These are phyloP conservation scores for Hippophae gyantsensis DNA, from an alignment of 306 rosid species.

Conservation along the genomic window DNA sequence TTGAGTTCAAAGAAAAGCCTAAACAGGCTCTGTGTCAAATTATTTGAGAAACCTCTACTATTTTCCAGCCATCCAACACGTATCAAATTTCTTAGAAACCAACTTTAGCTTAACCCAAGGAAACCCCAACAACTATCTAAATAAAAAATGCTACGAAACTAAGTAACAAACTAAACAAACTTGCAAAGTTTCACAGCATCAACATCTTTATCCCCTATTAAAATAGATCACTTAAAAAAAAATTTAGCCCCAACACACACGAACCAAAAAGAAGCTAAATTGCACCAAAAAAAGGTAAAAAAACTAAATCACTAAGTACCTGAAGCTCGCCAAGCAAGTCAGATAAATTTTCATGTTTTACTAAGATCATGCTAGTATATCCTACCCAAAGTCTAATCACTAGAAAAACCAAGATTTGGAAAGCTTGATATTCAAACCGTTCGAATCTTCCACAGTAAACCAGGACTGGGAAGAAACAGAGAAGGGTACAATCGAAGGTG, in stretches of 20 bases:
- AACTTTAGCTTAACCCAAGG: neutral
- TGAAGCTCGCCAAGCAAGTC: slow-evolving; percentile 71
- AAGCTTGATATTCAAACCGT: too few relatives aligned
- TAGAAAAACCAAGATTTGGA: neutral
- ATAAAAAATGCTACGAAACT: neutral
- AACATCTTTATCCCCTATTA: neutral
- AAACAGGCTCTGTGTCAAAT: too few relatives aligned
- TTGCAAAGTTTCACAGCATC: neutral
- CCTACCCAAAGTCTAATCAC: slow-evolving; percentile 34
- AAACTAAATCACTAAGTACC: slow-evolving; percentile 24
- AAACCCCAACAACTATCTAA: neutral
- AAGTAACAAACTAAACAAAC: neutral
- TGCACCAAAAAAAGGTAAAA: slow-evolving; percentile 3
- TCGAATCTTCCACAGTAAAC: too few relatives aligned
- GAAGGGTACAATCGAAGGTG: too few relatives aligned
- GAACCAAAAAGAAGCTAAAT: slow-evolving; percentile 5
- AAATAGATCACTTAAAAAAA: neutral
- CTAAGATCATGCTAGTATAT: slow-evolving; percentile 58
- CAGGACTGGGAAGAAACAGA: too few relatives aligned
- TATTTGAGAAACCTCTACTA: slow-evolving; percentile 2
- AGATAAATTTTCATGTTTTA: slow-evolving; percentile 62
- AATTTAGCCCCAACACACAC: neutral
- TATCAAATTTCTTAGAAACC: slow-evolving; percentile 1
- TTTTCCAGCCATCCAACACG: slow-evolving; percentile 3
- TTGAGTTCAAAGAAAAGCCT: neutral